Conservation (phyloP, 139 green algal genomes). For the Gonium pectorale region DNA sequence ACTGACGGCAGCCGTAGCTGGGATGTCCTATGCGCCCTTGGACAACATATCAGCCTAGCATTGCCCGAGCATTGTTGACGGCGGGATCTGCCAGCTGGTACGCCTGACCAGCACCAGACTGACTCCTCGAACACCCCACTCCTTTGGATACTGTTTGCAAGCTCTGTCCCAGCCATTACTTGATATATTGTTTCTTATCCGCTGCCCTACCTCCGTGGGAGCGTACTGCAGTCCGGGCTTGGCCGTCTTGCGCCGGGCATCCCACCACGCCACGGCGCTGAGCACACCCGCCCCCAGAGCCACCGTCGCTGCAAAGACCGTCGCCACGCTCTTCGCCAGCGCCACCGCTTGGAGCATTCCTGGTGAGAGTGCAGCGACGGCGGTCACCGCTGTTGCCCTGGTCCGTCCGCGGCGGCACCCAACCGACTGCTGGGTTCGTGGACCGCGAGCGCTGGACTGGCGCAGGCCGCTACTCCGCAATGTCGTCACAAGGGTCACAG, state of each 20-base stretch:
- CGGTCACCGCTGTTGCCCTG: too few species aligned
- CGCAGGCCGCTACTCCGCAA: too few species aligned
- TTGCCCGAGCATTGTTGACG: too few species aligned
- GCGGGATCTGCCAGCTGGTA: too few species aligned
- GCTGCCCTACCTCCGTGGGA: slow-evolving; percentile 9
- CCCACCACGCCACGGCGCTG: not conserved
- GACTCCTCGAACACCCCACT: not conserved
- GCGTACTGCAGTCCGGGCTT: slow-evolving; percentile 19
- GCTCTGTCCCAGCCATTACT: not conserved
- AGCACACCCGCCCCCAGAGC: not conserved
- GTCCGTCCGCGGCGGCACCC: too few species aligned
- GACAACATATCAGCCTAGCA: too few species aligned
- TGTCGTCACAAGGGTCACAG: too few species aligned
- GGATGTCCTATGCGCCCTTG: too few species aligned
- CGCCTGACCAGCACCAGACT: not conserved
- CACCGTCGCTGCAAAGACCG: not conserved
- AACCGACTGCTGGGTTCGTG: too few species aligned
- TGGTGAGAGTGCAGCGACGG: not conserved
- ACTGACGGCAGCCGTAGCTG: too few species aligned
- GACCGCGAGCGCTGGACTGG: too few species aligned
- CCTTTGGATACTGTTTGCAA: not conserved
- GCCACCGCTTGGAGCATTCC: not conserved
- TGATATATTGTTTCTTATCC: not conserved
- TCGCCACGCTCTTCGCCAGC: not conserved
- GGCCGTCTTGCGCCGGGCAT: slow-evolving; percentile 13